Percentiles rank a stretch among this genome's conserved stretches.
phyloP scores from a whole-genome alignment of 805 yeast genomes.

The Candida ascalaphidarum region DNA sequence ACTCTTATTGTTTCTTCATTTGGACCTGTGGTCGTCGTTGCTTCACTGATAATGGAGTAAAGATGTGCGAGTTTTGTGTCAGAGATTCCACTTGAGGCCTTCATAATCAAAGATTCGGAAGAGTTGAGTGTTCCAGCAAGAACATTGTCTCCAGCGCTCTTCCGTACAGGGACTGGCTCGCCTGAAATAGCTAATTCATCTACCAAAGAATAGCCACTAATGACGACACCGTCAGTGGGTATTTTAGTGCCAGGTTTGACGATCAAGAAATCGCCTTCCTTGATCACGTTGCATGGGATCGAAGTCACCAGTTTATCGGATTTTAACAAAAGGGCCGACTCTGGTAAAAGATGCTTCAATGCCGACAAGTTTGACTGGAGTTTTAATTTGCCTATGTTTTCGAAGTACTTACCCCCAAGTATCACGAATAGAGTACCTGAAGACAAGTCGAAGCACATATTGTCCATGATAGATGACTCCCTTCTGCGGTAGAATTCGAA shows the following conservation, averaged over 20 bases:
- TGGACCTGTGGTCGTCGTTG: too few relatives aligned
- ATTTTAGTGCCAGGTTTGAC: constrained; percentile 4
- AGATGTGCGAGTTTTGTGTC: constrained; percentile 1
- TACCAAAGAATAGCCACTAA: constrained; percentile 1
- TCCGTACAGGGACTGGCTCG: constrained; percentile 3
- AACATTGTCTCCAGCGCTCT: constrained; percentile 1
- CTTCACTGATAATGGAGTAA: too few relatives aligned
- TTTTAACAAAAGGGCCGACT: constrained; percentile 1
- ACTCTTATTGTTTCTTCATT: too few relatives aligned
- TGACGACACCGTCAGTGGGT: constrained; percentile 3
- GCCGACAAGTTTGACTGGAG: constrained; percentile 3
- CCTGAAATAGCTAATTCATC: constrained; percentile 4
- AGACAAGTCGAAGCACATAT: constrained; percentile 3
- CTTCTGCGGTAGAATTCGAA: constrained; percentile 1
- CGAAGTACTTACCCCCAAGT: constrained; percentile 2
- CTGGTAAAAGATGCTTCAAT: constrained; percentile 2
- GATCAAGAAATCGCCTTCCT: constrained; percentile 2
- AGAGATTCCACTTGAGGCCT: constrained; percentile 1
- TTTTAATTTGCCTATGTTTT: constrained; percentile 2
- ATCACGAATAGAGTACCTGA: constrained; percentile 3
- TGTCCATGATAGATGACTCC: neutral
- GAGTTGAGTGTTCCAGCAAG: constrained; percentile 3
- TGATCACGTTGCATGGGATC: constrained; percentile 3
- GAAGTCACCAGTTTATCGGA: constrained; percentile 1
- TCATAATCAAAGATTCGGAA: constrained; percentile 1